Conservation (phyloP, 2,329 filamentous ascomycete species). For the Phoma herbarum region DNA sequence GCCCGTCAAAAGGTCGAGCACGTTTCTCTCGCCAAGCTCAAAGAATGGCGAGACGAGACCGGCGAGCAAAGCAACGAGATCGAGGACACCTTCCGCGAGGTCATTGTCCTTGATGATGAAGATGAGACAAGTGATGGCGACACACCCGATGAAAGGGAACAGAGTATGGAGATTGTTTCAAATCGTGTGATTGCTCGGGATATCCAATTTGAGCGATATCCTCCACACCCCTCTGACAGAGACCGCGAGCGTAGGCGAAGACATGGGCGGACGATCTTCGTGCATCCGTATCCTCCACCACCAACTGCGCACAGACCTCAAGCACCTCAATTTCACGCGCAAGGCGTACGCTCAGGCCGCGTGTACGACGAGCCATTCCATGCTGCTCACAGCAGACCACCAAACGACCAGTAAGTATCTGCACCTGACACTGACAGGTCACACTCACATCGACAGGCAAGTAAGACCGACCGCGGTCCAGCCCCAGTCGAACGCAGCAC, state of each 20-base stretch:
- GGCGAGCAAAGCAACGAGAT: conserved; percentile 60
- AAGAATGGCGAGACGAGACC: conserved; percentile 70
- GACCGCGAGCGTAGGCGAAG: conserved; percentile 27
- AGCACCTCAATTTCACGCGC: conserved; percentile 20
- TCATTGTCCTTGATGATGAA: conserved; percentile 70
- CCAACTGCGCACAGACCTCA: conserved; percentile 14
- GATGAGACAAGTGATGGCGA: conserved; percentile 53
- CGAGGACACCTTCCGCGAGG: conserved; percentile 70
- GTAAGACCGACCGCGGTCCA: conserved; percentile 22
- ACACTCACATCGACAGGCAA: conserved; percentile 32
- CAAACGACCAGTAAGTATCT: conserved; percentile 32
- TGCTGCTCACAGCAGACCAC: conserved; percentile 19
- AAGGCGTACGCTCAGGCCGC: conserved; percentile 17
- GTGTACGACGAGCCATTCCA: conserved; percentile 19
- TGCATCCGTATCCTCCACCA: conserved; percentile 28
- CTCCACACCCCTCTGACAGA: conserved; percentile 26
- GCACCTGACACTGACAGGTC: background rate
- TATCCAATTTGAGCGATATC: conserved; percentile 36
- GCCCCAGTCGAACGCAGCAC: conserved; percentile 22
- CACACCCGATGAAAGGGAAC: conserved; percentile 38
- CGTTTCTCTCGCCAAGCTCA: conserved; percentile 63
- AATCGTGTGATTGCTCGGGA: conserved; percentile 46
- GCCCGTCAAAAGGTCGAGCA: conserved; percentile 65
- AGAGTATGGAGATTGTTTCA: conserved; percentile 46
- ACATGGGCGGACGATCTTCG: conserved; percentile 37